A percentile compares a stretch with the other conserved stretches of the same genome.
phyloP scores from a whole-genome alignment of 2,329 filamentous ascomycete species.

The Niveomyces coronatus region DNA sequence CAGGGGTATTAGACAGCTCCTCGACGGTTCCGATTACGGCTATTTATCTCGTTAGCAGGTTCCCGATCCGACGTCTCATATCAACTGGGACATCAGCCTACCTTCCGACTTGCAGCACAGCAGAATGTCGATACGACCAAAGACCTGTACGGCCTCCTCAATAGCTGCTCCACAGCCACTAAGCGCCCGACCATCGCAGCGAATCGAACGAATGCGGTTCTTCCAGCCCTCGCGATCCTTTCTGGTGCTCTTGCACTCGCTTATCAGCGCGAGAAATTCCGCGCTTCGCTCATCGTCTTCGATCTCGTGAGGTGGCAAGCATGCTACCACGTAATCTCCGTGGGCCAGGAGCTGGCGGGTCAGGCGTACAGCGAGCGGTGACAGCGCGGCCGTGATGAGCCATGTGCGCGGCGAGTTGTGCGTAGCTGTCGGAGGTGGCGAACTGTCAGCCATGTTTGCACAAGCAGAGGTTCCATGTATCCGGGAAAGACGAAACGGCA shows the following conservation, averaged over 20 bases:
- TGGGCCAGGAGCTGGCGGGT: slow-evolving; percentile 76
- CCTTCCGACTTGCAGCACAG: slow-evolving; percentile 84
- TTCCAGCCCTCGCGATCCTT: slow-evolving; percentile 70
- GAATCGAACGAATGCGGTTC: slow-evolving; percentile 59
- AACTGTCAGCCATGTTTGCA: slow-evolving; percentile 21
- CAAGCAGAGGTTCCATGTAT: background rate
- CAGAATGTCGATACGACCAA: slow-evolving; percentile 81
- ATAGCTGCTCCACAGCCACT: slow-evolving; percentile 75
- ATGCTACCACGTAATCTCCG: slow-evolving; percentile 82
- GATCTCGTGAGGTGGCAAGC: slow-evolving; percentile 67
- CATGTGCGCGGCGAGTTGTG: slow-evolving; percentile 76
- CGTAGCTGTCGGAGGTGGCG: slow-evolving; percentile 37
- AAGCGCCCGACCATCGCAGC: slow-evolving; percentile 51
- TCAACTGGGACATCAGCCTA: slow-evolving; percentile 26
- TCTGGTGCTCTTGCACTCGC: slow-evolving; percentile 51
- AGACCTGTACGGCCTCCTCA: slow-evolving; percentile 74
- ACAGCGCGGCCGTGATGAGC: slow-evolving; percentile 82
- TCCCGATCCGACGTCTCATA: background rate
- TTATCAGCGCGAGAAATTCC: slow-evolving; percentile 72
- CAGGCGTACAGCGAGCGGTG: slow-evolving; percentile 73
- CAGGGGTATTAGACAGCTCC: slow-evolving; percentile 65
- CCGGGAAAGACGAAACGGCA: background rate
- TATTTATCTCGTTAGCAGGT: slow-evolving; percentile 21
- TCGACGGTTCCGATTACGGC: slow-evolving; percentile 86
- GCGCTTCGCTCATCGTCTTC: slow-evolving; percentile 65